These are phyloP conservation scores for Filobasidium floriforme DNA, from an alignment of 768 basidiomycete species.

Conservation along the genomic window DNA sequence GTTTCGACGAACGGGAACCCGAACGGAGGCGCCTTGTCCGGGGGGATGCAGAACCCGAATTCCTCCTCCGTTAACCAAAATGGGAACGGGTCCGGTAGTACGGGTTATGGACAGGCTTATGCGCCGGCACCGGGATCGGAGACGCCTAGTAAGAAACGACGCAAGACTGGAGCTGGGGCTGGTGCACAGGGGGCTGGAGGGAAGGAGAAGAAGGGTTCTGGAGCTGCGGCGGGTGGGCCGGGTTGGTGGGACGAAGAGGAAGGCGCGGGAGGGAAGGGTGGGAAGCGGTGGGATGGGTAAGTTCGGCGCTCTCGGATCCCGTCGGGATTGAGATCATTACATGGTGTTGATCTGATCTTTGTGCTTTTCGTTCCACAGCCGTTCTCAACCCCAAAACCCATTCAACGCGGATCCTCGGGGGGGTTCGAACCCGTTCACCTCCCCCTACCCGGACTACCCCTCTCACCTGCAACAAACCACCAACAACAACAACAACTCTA, in stretches of 20 bases:
- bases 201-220: neutral
- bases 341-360: too few species aligned
- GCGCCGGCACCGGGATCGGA: slow-evolving; percentile 22
- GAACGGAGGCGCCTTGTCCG: neutral
- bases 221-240: neutral
- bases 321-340: too few species aligned
- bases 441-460: too few species aligned
- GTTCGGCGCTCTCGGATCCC: too few species aligned
- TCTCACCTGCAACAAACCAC: too few species aligned
- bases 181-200: neutral
- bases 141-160: slow-evolving; percentile 42
- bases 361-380: neutral
- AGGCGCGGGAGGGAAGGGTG: neutral
- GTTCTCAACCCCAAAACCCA: neutral
- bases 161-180: slow-evolving; percentile 20
- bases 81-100: neutral
- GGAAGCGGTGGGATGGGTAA: slow-evolving; percentile 12
- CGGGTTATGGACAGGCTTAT: neutral
- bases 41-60: slow-evolving; percentile 7
- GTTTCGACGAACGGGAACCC: neutral
- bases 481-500: too few species aligned
- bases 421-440: too few species aligned
- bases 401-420: neutral
- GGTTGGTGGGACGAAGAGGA: neutral
- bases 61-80: slow-evolving; percentile 13